Conservation (phyloP, 768 basidiomycete species). For the Mycena maculata region DNA sequence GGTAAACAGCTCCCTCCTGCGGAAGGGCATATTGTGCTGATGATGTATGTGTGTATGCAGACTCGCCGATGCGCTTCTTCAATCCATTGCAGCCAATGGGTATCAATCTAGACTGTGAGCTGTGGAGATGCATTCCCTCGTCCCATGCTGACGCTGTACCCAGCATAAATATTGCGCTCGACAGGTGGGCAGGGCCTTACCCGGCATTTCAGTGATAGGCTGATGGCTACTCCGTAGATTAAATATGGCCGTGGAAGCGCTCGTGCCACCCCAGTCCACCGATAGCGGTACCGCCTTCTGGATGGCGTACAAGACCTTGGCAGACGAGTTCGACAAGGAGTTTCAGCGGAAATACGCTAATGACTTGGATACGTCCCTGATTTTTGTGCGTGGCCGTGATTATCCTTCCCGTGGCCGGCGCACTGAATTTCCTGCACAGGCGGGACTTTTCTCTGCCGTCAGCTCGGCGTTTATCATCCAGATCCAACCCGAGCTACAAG, state of each 20-base stretch:
- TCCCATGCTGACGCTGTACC: too few species aligned
- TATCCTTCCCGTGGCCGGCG: neutral
- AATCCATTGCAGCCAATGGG: too few species aligned
- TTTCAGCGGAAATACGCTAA: constrained; percentile 3
- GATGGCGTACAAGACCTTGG: constrained; percentile 9
- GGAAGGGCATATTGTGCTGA: too few species aligned
- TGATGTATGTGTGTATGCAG: too few species aligned
- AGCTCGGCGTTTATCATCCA: constrained; percentile 13
- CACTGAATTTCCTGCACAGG: neutral
- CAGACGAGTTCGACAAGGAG: constrained; percentile 6
- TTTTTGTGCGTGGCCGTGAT: constrained; percentile 15
- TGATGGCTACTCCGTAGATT: neutral
- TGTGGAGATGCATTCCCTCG: too few species aligned
- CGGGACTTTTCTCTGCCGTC: constrained; percentile 12
- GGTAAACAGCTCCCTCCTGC: too few species aligned
- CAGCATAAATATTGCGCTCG: too few species aligned
- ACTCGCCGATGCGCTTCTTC: too few species aligned
- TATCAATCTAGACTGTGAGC: too few species aligned
- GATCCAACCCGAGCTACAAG: constrained; percentile 12
- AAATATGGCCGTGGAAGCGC: constrained; percentile 2
- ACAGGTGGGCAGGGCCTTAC: too few species aligned
- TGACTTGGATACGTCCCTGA: constrained; percentile 8
- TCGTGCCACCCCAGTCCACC: constrained; percentile 1
- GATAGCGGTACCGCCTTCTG: constrained; percentile 11
- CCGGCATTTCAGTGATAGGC: too few species aligned